Percentiles rank a stretch among this genome's conserved stretches.
Conservation (phyloP, 768 basidiomycete species). For the Boletus reticuloceps region DNA sequence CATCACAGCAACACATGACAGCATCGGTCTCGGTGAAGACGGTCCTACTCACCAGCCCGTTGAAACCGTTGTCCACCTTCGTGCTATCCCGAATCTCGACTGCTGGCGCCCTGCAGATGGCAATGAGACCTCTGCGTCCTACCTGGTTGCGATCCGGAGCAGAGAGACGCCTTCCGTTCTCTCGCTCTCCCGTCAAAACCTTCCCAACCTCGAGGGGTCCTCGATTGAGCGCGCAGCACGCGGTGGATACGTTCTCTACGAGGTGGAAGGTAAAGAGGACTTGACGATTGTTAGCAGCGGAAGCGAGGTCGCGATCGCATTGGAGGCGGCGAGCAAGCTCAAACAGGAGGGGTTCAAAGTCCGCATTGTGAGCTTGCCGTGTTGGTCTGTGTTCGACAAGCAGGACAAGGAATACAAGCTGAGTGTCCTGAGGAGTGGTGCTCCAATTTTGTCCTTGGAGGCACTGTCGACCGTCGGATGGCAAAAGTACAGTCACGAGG, state of each 20-base stretch:
- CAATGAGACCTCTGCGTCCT: constrained; percentile 95
- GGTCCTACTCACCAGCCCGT: constrained; percentile 96
- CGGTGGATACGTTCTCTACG: constrained; percentile 89
- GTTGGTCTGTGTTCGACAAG: constrained; percentile 84
- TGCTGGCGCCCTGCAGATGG: constrained; percentile 95
- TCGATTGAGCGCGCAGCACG: constrained; percentile 78
- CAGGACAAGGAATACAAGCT: constrained; percentile 79
- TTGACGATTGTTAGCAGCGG: constrained; percentile 89
- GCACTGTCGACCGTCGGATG: constrained; percentile 82
- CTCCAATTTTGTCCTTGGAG: constrained; percentile 87
- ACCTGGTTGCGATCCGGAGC: constrained; percentile 74
- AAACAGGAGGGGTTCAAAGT: constrained; percentile 74
- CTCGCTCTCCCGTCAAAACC: constrained; percentile 83
- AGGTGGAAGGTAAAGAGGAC: constrained; percentile 68
- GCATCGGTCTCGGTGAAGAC: constrained; percentile 90
- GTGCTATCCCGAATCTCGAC: constrained; percentile 86
- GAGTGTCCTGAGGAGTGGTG: constrained; percentile 83
- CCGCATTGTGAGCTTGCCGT: constrained; percentile 85
- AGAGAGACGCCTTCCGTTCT: constrained; percentile 79
- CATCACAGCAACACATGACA: constrained; percentile 82
- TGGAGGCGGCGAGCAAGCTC: constrained; percentile 84
- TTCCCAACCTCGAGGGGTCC: constrained; percentile 88
- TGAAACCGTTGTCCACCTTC: constrained; percentile 83
- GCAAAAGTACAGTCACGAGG: constrained; percentile 88
- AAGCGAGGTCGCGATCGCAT: constrained; percentile 83